Conservation (phyloP, 345 rosid genomes). For the Cochlearia excelsa region DNA sequence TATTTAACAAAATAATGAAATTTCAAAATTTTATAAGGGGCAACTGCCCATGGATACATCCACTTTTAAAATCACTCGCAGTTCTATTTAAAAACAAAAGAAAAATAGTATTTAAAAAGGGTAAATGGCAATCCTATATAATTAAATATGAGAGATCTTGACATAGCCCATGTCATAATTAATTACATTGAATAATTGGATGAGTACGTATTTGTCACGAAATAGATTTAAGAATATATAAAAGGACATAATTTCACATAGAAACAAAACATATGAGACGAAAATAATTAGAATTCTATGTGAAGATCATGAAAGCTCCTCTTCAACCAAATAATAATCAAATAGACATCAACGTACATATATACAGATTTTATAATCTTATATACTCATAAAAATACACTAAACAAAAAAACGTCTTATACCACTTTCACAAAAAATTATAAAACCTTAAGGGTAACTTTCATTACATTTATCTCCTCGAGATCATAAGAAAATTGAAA, state of each 20-base stretch:
- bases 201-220: conserved; percentile 16
- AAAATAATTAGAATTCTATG: conserved; percentile 8
- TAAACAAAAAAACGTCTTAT: neutral
- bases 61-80: too few species aligned
- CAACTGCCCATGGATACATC: too few species aligned
- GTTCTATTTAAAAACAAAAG: too few species aligned
- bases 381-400: neutral
- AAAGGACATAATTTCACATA: conserved; percentile 1
- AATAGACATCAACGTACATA: conserved; percentile 20
- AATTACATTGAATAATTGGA: conserved; percentile 16
- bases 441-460: neutral
- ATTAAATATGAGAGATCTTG: neutral
- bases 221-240: conserved; percentile 19
- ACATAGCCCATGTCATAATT: conserved; percentile 1
- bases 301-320: conserved; percentile 22
- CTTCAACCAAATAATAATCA: conserved; percentile 17
- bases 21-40: too few species aligned
- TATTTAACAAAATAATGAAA: too few species aligned
- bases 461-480: neutral
- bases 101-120: neutral
- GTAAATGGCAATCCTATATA: conserved; percentile 9
- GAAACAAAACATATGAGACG: conserved; percentile 20
- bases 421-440: neutral
- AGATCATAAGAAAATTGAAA: neutral
- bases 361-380: neutral